These are phyloP conservation scores for Trichoderma sp. DNA, from an alignment of 2,329 filamentous ascomycete species.

Conservation along the genomic window DNA sequence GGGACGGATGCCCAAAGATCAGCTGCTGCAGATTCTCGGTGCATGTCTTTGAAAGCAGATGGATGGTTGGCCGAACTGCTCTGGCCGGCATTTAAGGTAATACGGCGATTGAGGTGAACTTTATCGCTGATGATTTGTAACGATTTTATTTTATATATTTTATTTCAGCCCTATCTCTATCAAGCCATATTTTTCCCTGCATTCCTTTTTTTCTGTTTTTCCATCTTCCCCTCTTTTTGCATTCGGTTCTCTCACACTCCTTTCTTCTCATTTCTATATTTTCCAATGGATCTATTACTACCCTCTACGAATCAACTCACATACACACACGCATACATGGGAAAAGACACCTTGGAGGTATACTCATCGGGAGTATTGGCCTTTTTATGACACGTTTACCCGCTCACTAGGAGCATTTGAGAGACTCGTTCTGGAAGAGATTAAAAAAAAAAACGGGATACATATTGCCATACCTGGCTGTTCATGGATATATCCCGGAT, in stretches of 20 bases:
- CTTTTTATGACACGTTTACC: background rate
- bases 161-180: background rate
- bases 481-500: background rate
- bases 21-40: slow-evolving; percentile 27
- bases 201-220: background rate
- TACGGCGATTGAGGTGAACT: background rate
- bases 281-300: too few species aligned
- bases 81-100: background rate
- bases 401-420: background rate
- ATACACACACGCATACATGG: background rate
- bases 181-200: background rate
- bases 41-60: slow-evolving; percentile 25
- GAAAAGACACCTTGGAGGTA: background rate
- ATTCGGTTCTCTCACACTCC: background rate
- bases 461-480: background rate
- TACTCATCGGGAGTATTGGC: background rate
- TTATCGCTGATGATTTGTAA: background rate
- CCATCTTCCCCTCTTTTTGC: background rate
- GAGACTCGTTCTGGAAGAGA: background rate
- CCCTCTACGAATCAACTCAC: background rate
- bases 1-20: slow-evolving; percentile 27
- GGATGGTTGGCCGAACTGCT: background rate
- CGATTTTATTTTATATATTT: background rate
- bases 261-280: background rate
- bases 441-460: background rate